phyloP scores from a whole-genome alignment of 352 stramenopile species.

The Phytophthora melonis region DNA sequence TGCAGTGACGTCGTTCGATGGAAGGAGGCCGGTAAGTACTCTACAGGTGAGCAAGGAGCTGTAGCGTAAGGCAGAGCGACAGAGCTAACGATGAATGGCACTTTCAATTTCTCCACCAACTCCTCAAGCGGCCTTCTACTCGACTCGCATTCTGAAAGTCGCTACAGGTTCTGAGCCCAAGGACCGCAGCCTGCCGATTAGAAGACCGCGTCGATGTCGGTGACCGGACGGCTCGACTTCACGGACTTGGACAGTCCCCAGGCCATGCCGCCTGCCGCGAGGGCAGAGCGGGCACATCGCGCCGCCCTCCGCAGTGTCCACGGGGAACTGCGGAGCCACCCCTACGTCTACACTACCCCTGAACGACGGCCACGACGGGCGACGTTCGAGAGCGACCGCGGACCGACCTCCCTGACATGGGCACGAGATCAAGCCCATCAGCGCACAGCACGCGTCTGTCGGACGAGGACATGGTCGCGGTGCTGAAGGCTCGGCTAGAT shows the following conservation, averaged over 20 bases:
- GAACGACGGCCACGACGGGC: background rate
- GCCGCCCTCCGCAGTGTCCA: background rate
- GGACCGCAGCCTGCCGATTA: conserved; percentile 7
- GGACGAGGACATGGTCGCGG: conserved; percentile 10
- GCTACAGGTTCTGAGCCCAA: conserved; percentile 11
- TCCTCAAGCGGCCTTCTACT: background rate
- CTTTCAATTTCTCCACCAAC: conserved; percentile 1
- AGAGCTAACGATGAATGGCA: background rate
- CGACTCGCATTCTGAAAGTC: conserved; percentile 2
- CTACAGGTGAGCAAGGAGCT: background rate
- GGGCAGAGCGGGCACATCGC: background rate
- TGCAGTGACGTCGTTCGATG: background rate
- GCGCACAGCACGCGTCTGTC: conserved; percentile 6
- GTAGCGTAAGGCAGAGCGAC: background rate
- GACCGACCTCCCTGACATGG: background rate
- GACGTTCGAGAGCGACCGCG: background rate
- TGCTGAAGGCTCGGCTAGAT: conserved; percentile 8
- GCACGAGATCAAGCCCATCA: conserved; percentile 3
- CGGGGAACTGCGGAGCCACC: background rate
- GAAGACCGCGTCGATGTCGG: conserved; percentile 22
- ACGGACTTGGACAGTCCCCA: conserved; percentile 17
- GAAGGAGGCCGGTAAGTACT: background rate
- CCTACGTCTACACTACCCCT: conserved; percentile 1
- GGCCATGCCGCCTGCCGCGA: conserved; percentile 3
- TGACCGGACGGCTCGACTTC: conserved; percentile 15